Percentiles rank a stretch among this genome's conserved stretches.
Conservation (phyloP, 75 land plant species). For the Selaginella moellendorffii region DNA sequence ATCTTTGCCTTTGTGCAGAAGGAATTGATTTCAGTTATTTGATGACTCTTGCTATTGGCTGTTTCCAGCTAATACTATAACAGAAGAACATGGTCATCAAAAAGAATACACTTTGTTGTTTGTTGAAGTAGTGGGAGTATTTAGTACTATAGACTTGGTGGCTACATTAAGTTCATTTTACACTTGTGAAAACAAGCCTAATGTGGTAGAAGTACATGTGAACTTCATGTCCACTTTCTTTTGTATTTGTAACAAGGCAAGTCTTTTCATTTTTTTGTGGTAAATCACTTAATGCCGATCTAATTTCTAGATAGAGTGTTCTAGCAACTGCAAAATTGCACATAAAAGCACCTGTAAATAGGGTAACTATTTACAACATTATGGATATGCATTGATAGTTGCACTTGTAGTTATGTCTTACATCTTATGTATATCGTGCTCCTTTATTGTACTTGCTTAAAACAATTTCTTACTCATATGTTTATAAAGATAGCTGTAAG, state of each 20-base stretch:
- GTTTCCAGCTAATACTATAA: slow-evolving; percentile 60
- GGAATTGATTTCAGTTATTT: background rate
- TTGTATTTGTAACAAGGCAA: slow-evolving; percentile 65
- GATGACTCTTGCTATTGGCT: no score
- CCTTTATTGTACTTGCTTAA: slow-evolving; percentile 6
- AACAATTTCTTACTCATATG: slow-evolving; percentile 28
- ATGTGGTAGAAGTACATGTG: slow-evolving; percentile 81
- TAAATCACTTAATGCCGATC: background rate
- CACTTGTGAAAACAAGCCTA: slow-evolving; percentile 97
- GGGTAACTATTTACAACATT: slow-evolving; percentile 84
- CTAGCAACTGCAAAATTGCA: slow-evolving; percentile 61
- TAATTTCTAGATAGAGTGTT: slow-evolving; percentile 37
- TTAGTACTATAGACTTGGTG: slow-evolving; percentile 56
- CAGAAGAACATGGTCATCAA: slow-evolving; percentile 86
- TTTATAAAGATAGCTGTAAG: no score
- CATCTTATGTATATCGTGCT: slow-evolving; percentile 55
- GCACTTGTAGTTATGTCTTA: slow-evolving; percentile 95
- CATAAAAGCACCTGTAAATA: slow-evolving; percentile 69
- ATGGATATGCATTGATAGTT: slow-evolving; percentile 96
- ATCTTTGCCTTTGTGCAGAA: no score
- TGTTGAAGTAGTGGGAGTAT: slow-evolving; percentile 50
- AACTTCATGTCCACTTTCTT: slow-evolving; percentile 68
- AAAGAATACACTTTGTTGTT: slow-evolving; percentile 70
- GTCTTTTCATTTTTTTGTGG: no score
- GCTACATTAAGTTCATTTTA: slow-evolving; percentile 77